Evolutionary conservation across 2,329 filamentous ascomycete species (phyloP).

Genomic region (Pseudogymnoascus sp.): DNA sequence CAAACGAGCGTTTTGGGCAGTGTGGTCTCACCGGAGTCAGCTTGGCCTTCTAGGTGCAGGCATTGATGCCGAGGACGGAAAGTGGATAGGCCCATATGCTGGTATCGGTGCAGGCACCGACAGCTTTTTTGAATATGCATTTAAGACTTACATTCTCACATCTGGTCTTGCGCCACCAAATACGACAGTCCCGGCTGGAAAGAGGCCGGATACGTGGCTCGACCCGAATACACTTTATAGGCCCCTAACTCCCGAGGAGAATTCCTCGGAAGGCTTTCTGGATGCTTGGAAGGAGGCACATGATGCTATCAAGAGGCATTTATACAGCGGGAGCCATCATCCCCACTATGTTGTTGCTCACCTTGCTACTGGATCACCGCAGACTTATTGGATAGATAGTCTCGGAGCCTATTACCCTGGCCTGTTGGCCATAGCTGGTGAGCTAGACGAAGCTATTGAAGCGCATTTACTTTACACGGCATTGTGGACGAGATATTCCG

Average conservation of each 20-base stretch:
- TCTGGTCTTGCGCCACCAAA: conserved; percentile 63
- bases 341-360: conserved; percentile 92
- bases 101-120: conserved; percentile 95
- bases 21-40: conserved; percentile 81
- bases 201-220: conserved; percentile 38
- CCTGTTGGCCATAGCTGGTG: conserved; percentile 74
- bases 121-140: conserved; percentile 96
- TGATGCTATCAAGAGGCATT: conserved; percentile 76
- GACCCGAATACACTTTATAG: conserved; percentile 55
- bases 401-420: conserved; percentile 93
- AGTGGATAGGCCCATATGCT: conserved; percentile 83
- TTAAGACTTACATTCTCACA: conserved; percentile 87
- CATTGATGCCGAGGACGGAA: conserved; percentile 82
- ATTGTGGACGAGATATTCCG: conserved; percentile 90
- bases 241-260: conserved; percentile 55
- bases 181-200: conserved; percentile 25
- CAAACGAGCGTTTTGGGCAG: conserved; percentile 91
- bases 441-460: conserved; percentile 83
- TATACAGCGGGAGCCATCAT: conserved; percentile 79
- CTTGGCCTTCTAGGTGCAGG: conserved; percentile 85
- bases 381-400: conserved; percentile 93
- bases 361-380: conserved; percentile 75
- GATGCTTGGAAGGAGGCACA: conserved; percentile 79
- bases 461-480: conserved; percentile 87
- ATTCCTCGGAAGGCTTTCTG: conserved; percentile 71